Base-by-base conservation (phyloP, 176 grass and related monocot genomes). In the Bromus sterilis region DNA sequence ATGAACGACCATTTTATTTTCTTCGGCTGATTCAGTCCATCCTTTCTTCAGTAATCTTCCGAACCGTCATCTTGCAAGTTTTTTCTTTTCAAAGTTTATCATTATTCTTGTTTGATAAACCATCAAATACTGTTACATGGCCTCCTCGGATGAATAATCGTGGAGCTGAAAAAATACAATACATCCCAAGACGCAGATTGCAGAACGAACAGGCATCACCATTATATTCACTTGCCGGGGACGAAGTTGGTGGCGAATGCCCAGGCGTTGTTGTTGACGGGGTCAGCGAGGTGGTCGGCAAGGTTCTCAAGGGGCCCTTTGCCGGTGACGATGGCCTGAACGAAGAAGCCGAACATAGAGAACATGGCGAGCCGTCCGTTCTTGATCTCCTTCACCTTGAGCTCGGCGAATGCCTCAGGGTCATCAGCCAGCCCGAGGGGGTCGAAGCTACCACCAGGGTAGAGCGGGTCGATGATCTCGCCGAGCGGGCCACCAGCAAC, bases 291-390 rank as follows among this genome's bases (percentile, higher is more conserved):
- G 64, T 87, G 86, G 73, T 87, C 79, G 44, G 86, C 75, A 12
- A 88, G 28, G 80, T 83, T 84, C 75, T 88, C 86, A 4, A 75
- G 37, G 1, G 86, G 75, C 0, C 80, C 80, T 58, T 88, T 88
- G 64, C 75, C 80, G 4, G 80, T 88, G 66, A 88, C 80, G 28
- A 83, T 83, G 34, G 75, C 86, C 56, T 83, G 86, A 7, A 87
- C 74, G 16, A 87, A 87, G 86, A 83, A 87, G 16, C 72, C 72
- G n/a, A 87, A 78, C 79, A 87, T 78, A 53, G 85, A 82, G 74
- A 82, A 87, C 85, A 87, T 87, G 49, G 85, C 79, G 61, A 84
- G 61, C 2, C 82, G 60, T 1, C 85, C 79, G 4, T 87, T 87
- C 75, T 84, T 83, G 66, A 88, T 42, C 75, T 88, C 74, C 66